Base-by-base conservation (phyloP, 1,284 basidiomycete genomes). In the Puccinia coronata region DNA sequence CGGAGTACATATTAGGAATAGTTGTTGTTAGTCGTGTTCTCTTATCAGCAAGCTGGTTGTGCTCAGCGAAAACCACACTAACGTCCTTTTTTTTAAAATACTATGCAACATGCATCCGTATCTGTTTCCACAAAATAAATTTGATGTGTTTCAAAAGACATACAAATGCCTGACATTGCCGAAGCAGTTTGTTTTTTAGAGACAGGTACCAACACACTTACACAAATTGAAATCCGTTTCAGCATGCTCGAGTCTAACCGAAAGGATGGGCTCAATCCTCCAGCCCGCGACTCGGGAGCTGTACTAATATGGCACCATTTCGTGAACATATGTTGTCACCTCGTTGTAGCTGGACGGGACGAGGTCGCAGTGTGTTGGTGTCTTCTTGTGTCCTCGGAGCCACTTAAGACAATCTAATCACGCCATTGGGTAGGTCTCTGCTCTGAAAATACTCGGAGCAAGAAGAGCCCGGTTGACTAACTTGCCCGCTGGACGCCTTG, bases 221-320 rank as follows among this genome's bases (percentile, higher is more conserved):
- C 43, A 43, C 4, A 14, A 47, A 25, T 47, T 67, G 63, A 67
- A 47, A 67, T 67, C 41, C 39, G 63, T 67, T 67, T 67, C 63
- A 43, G 36, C 39, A 39, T 41, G 39, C 63, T 43, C 63, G 25
- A 28, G 39, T 47, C 63, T 67, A 11, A 1, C 12, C 39, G 36
- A 39, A 25, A 43, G 36, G 31, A 31, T 31, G 57, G 25, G 28
- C 14, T 61, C 57, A 25, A 57, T 57, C 55, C n/a, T n/a, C n/a
- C n/a, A n/a, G n/a, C n/a, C n/a, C n/a, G n/a, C n/a, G n/a, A n/a
- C n/a, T n/a, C n/a, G n/a, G n/a, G 36, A 41, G 71, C 53, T 55
- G 71, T n/a, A n/a, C n/a, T 73, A 73, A 73, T 57, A 57, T 73
- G 49, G 71, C 71, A 53, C 71, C 71, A 73, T 73, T 43, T n/a